Evolutionary conservation across 768 basidiomycete genomes (phyloP), one percentile per base, ranked within the genome.

Genomic region (Tephrocybe sp.): DNA sequence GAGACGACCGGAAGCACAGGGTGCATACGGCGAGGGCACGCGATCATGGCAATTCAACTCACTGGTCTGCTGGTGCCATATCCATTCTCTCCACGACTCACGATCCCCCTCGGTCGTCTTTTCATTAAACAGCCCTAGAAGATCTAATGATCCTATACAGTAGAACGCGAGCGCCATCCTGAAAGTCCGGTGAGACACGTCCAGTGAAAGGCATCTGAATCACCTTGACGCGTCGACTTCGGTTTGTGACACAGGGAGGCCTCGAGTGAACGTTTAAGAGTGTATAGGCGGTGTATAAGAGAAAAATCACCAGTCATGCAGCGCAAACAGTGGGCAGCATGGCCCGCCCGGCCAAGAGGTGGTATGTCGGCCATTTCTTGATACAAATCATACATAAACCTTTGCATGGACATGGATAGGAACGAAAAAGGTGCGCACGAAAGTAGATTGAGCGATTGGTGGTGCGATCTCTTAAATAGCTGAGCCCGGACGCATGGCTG

Each of bases 151-250:
- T 0, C 92, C 87, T 16, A 98, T 70, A 57, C 88, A 92, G 64
- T 98, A 99, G 71, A 93, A 97, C 15, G 77, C 84, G 42, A 97
- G 63, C 3, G 90, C 91, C 61, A 95, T 72, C 60, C 94, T 97
- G 45, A 38, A 15, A 51, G 37, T 21, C 43, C 15, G 24, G 42
- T 55, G 27, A 57, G 57, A 52, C 50, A 34, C 45, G 43, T 46
- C 39, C 30, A 29, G 12, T 18, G 21, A 29, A 45, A 10, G 44
- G 21, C 8, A 27, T 13, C 16, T 19, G 27, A 45, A 53, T 57
- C 51, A 88, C 91, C 88, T 78, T 42, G 85, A 86, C 23, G 82
- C 71, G 69, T 95, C 93, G 41, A 82, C 63, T 37, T 85, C 80
- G 39, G 79, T 78, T 56, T 88, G 84, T 21, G 80, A 78, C 6